Evolutionary conservation across 139 green algal genomes (phyloP), one percentile per base, ranked within the genome.

Genomic region (Coelastrella sp.): DNA sequence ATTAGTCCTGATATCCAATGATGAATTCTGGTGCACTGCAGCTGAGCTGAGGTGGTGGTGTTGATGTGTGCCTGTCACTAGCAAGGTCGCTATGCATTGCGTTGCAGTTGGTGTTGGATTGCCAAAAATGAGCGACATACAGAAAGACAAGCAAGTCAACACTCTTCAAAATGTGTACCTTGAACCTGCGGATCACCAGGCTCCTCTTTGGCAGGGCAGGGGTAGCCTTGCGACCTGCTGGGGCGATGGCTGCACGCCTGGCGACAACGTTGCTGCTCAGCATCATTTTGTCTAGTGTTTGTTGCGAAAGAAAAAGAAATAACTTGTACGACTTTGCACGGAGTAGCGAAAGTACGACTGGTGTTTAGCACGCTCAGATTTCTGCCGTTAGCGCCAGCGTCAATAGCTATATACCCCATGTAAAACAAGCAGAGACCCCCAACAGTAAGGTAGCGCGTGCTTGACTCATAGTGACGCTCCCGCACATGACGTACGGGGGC

Each of bases 261-360:
- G 72, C 30, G 30, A 80, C 72, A 50, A 45, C 25, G 41, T 79
- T 79, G 72, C 72, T 80, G 72, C 43, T 53, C 30, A 80, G 72
- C 72, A 80, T 80, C 72, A 80, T 80, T 19, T 80, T 80, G 27
- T 15, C 32, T n/a, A 9, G 7, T 51, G 38, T 66, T 27, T n/a
- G 57, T 66, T 32, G n/a, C 45, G 45, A 57, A 23, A 9, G 15
- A 57, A 57, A 57, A 0, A 2, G 45, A 23, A 23, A 13, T 13
- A 57, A 57, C 45, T 9, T 9, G 11, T 64, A 27, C 53, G 53
- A 64, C n/a, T n/a, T n/a, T n/a, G n/a, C n/a, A n/a, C n/a, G n/a
- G n/a, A n/a, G n/a, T n/a, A n/a, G n/a, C n/a, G n/a, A n/a, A n/a
- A n/a, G n/a, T n/a, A n/a, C n/a, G n/a, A n/a, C n/a, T n/a, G n/a